Conservation (phyloP, 768 basidiomycete species). For the Mycena kentingensis region DNA sequence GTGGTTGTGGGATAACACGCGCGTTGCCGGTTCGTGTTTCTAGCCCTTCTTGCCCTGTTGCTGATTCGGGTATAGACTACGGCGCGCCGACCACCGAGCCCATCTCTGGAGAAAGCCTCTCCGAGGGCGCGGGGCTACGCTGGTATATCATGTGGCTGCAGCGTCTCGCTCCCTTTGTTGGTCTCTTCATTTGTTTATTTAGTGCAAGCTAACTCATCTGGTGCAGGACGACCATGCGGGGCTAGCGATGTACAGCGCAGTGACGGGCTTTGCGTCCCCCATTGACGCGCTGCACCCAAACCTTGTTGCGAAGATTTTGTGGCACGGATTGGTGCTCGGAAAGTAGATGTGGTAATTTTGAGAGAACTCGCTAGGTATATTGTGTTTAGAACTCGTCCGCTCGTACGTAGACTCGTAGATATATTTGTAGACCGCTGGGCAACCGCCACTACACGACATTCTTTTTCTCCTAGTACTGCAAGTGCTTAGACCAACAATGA, state of each 20-base stretch:
- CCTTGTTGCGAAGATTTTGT: constrained; percentile 24
- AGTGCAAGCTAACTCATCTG: background rate
- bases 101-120: constrained; percentile 13
- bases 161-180: constrained; percentile 10
- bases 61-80: constrained; percentile 9
- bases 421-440: no score
- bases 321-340: constrained; percentile 10
- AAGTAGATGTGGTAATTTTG: no score
- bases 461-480: no score
- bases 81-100: constrained; percentile 12
- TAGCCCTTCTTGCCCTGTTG: background rate
- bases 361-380: no score
- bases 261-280: constrained; percentile 16
- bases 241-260: constrained; percentile 14
- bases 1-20: constrained; percentile 18
- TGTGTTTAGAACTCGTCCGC: no score
- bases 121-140: constrained; percentile 3
- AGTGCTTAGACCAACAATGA: no score
- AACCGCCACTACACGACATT: no score
- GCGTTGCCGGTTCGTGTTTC: constrained; percentile 4
- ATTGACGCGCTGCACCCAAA: constrained; percentile 23
- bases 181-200: background rate
- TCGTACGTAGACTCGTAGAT: no score
- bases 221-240: constrained; percentile 21
- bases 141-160: constrained; percentile 10